Base-by-base conservation (phyloP, 371 early-diverging fungal genomes). In the Mucor racemosus region DNA sequence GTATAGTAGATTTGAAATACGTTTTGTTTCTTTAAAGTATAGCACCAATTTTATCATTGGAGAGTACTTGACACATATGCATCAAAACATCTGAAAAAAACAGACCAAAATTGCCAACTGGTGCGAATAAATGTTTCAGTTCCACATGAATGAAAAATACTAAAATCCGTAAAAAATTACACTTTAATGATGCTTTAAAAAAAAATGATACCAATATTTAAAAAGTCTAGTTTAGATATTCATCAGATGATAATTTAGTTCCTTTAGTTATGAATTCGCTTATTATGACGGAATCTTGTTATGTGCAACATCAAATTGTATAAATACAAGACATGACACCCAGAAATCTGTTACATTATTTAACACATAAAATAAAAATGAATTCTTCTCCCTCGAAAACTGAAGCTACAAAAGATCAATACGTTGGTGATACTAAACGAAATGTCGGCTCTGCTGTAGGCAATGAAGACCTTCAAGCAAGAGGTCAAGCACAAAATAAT, bases 391-490 rank as follows among this genome's bases (percentile, higher is more conserved):
- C 66, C 34, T 66, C 66, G 10, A 68, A 65, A 54, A 62, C 72
- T 33, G 44, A 66, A 38, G 76, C 61, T n/a, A 75, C 69, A 34
- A 60, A 66, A 38, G 77, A 85, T 42, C 74, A 78, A 48, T 21
- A 67, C 54, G 58, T 71, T 38, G 84, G 84, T 21, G 67, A 75
- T 13, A 65, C 62, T 63, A 79, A 81, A 69, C 67, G 80, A 15
- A 73, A 74, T n/a, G 60, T 71, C 26, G 84, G 83, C 4, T 60
- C 66, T 36, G 73, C 75, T 33, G 68, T 76, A 15, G 80, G 80
- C 26, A 75, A 81, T 59, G 62, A 58, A n/a, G 19, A 60, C 33
- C 57, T 79, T 67, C 69, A 81, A 67, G 71, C 75, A 15, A 65
- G 76, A 61, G 80, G 82, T 8, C 71, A 76, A 44, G 48, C 74